Evolutionary conservation across 352 stramenopile genomes (phyloP), one percentile per base, ranked within the genome.

Genomic region (Thalassiosira livingstoniorum): DNA sequence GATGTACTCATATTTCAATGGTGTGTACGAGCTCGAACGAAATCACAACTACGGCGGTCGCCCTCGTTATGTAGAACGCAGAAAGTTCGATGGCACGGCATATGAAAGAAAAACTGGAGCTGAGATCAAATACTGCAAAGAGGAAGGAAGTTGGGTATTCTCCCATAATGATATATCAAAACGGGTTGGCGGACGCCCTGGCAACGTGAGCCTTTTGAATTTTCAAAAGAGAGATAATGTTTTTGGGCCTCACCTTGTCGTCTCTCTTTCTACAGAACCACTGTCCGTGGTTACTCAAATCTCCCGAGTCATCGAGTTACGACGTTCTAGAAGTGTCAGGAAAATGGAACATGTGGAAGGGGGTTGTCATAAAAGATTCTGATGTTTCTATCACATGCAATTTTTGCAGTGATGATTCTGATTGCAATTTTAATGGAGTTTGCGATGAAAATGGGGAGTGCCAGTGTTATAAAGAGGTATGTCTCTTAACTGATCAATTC

Each of bases 1-100:
- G n/a, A 32, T 85, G 2, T 80, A 72, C 55, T 72, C 51, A 2
- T 80, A 75, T 67, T 85, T 85, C 29, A 85, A 76, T 54, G 77
- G 77, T 15, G 62, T 85, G 0, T 85, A 80, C 34, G 54, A 13
- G 31, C 3, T 51, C 60, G 10, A 51, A 51, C 18, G 42, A 51
- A 51, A 51, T 51, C 42, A 51, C 11, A 73, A 54, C 10, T 35
- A 63, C n/a, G 62, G 43, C 43, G 27, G 27, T 35, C n/a, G 42
- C 23, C 42, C 57, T 42, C 34, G 76, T 1, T 82, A 76, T 47
- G 27, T 62, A 7, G 66, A 82, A 25, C 55, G 68, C 53, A 82
- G 55, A 13, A 82, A 82, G 32, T 51, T 62, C 35, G 29, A 64
- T 62, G 43, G 34, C 3, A 60, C 21, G 13, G n/a, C n/a, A 5